Base-by-base conservation (phyloP, 129 eudicot genomes). In the Arctium lappa region DNA sequence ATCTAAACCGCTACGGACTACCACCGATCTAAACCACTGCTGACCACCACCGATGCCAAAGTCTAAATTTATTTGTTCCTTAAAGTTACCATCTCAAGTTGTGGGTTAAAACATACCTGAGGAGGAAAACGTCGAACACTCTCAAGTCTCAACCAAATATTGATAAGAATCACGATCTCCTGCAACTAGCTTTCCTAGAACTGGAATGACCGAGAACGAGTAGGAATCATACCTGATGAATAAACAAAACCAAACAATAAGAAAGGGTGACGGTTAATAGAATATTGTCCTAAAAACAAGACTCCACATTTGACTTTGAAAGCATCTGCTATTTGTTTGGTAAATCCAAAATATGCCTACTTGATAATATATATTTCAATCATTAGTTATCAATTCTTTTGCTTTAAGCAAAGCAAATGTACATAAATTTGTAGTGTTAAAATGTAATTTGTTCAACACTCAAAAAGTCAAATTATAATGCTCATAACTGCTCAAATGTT, bases 101-200 rank as follows among this genome's bases (percentile, higher is more conserved):
- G 46, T 40, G 46, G 46, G 4, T 3, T 68, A 70, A 72, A 44
- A 39, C 34, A 74, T 86, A 93, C 99, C 94, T 95, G 99, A 63
- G 93, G 69, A 22, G 99, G 99, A 69, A 95, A 95, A n/a, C 93
- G 97, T 10, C 98, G 92, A 50, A 93, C 84, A 71, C 99, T 95
- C 87, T 95, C 27, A 22, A 22, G 27, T 22, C 27, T 22, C 98
- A 83, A 95, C 99, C 86, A 95, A 83, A 83, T 95, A 95, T 80
- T 95, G 97, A 88, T 95, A 95, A 73, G 99, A 95, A 60, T 88
- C 93, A 31, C 98, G 91, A 82, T 95, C 99, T 68, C 97, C 97
- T 37, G 94, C 95, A 80, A 93, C 92, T 44, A 95, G 89, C 91
- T 95, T 91, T 69, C 99, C 99, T 56, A 95, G 8, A 34, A 90